Evolutionary conservation across 2,329 filamentous ascomycete genomes (phyloP), one percentile per base, ranked within the genome.

Genomic region (Mycosphaerella arachidis): DNA sequence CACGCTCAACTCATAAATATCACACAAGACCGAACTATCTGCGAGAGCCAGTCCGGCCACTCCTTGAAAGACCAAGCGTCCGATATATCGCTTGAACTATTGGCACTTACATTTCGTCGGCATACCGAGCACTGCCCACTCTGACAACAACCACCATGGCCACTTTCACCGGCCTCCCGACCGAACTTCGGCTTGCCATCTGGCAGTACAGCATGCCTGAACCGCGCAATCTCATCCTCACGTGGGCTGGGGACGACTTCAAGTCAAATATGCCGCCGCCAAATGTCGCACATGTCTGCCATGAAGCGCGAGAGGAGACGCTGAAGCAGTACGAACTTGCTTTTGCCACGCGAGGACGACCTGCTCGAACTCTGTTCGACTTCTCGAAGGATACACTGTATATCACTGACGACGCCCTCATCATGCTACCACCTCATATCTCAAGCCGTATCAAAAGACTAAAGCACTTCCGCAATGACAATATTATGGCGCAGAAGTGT

Each of bases 171-270:
- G 53, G 53, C 18, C 63, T 65, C 16, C 60, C 63, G 29, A 56
- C 63, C 45, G 63, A 65, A 46, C 57, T 63, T 13, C 60, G 60
- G 9, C 56, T 63, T 33, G 29, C 46, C n/a, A 61, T 63, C 45
- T 61, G 56, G 60, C 60, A 63, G 24, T 52, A 60, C 53, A 63
- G 60, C 54, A 53, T 55, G 31, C 60, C 56, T 31, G 60, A 57
- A 7, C 58, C 60, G 29, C 53, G 63, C 12, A 60, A 60, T 29
- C 30, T 63, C 43, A 58, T 62, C 1, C 46, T 63, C n/a, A 63
- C 58, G 29, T 57, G 60, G 60, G 59, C 52, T 30, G 51, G 60
- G 31, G 53, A 50, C 30, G 51, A 55, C 24, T 62, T 62, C 59
- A 51, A 46, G 35, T 56, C 57, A 7, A 64, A 62, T 27, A 40